phyloP scores from a whole-genome alignment of 768 basidiomycete genomes.

The Suillus lakei region DNA sequence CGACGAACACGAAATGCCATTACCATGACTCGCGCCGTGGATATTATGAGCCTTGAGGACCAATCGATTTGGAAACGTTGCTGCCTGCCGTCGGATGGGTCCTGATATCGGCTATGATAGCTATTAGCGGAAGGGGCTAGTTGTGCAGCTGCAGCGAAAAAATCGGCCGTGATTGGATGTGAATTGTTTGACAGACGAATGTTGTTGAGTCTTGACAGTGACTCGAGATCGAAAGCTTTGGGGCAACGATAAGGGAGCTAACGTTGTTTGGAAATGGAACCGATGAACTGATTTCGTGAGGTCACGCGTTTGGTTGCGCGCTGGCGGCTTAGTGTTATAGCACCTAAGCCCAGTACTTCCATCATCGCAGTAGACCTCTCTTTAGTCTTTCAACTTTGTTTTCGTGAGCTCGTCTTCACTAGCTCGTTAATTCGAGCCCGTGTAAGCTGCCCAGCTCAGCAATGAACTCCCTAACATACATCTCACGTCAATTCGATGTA shows the following conservation, averaged over 20 bases:
- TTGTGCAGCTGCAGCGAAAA: neutral
- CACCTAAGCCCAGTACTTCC: constrained; percentile 5
- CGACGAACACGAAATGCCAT: constrained; percentile 1
- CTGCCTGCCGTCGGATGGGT: neutral
- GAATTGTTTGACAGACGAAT: neutral
- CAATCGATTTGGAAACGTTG: constrained; percentile 5
- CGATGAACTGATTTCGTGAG: neutral
- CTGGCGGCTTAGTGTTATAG: neutral
- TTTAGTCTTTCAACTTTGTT: neutral
- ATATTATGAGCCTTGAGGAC: constrained; percentile 8
- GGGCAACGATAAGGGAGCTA: neutral
- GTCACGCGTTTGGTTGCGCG: constrained; percentile 13
- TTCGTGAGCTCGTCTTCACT: neutral
- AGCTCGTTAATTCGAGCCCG: constrained; percentile 11
- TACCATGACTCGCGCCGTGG: neutral
- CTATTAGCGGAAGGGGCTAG: neutral
- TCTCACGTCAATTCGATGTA: constrained; percentile 84
- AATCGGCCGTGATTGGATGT: constrained; percentile 1
- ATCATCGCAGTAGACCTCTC: neutral
- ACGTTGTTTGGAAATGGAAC: neutral
- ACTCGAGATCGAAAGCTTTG: neutral
- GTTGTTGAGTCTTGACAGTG: neutral
- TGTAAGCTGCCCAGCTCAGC: constrained; percentile 6
- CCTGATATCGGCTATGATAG: neutral
- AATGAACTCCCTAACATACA: constrained; percentile 85